Evolutionary conservation across 2,329 filamentous ascomycete genomes (phyloP), one percentile per base, ranked within the genome.

Genomic region (Paraconiothyrium brasiliense): DNA sequence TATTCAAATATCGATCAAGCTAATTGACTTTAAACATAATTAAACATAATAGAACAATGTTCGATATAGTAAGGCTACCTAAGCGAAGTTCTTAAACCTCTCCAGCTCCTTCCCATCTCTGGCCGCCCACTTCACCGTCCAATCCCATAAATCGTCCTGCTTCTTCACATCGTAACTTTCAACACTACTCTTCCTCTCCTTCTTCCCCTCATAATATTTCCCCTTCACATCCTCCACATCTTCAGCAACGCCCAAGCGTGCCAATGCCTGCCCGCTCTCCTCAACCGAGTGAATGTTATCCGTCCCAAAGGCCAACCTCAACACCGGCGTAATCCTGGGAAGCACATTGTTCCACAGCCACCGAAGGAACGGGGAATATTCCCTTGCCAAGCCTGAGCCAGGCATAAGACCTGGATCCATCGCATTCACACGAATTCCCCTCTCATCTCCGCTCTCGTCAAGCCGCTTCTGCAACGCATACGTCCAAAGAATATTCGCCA

Each of bases 401-500:
- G 35, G 35, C 50, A 54, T 43, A 11, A 54, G 35, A 13, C 50
- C 50, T n/a, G 35, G 35, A 22, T 54, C 50, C 35, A 41, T 41
- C 2, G 35, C 50, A 22, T 41, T 41, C 4, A 41, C 50, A 30
- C 14, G n/a, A 10, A 41, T 43, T 1, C 4, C 22, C 16, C 22
- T n/a, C 4, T 54, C 35, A 8, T 16, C 7, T 10, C 20, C 50
- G 16, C n/a, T 35, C 22, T 54, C 8, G 46, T 54, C 51, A 5
- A 54, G 51, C 13, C 51, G 51, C 24, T 20, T 54, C 10, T 54
- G 51, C n/a, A 58, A 37, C n/a, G 57, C 57, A 16, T 52, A 43
- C 16, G 39, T 75, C 80, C 82, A 86, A 20, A 85, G 60, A 0
- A 85, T 63, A 68, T 86, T 86, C 27, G 71, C 75, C 2, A 85